Evolutionary conservation across 2,329 filamentous ascomycete species (phyloP).

Genomic region (Alternaria rosae): DNA sequence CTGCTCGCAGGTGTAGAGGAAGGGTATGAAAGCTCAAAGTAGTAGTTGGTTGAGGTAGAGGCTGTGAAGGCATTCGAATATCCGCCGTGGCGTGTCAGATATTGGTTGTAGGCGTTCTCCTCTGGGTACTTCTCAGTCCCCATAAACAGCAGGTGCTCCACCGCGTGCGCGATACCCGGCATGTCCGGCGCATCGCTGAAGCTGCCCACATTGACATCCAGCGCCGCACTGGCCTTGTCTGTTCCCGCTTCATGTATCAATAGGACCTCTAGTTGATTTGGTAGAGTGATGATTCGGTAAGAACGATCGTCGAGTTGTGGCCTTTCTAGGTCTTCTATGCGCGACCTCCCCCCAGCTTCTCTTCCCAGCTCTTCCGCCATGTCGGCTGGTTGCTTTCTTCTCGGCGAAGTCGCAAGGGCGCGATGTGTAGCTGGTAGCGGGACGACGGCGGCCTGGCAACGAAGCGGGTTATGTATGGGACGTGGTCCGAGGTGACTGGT

Average conservation of each 20-base stretch:
- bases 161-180: conserved; percentile 93
- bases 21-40: conserved; percentile 91
- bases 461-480: conserved; percentile 27
- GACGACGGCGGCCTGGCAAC: conserved; percentile 19
- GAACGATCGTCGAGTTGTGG: conserved; percentile 83
- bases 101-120: conserved; percentile 86
- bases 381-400: conserved; percentile 13
- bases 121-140: conserved; percentile 93
- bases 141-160: conserved; percentile 98
- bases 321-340: conserved; percentile 75
- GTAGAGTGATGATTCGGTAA: conserved; percentile 85
- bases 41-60: conserved; percentile 94
- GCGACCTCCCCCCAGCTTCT: conserved; percentile 33
- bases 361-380: conserved; percentile 42
- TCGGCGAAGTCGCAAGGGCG: conserved; percentile 14
- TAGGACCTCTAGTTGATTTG: conserved; percentile 88
- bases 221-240: conserved; percentile 93
- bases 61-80: conserved; percentile 96
- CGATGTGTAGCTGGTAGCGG: conserved; percentile 16
- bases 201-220: conserved; percentile 95
- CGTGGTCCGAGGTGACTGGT: conserved; percentile 28
- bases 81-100: conserved; percentile 87
- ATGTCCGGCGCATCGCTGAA: conserved; percentile 92
- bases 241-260: conserved; percentile 93
- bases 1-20: conserved; percentile 65